Evolutionary conservation across 2,329 filamentous ascomycete species (phyloP), one percentile per base, ranked within the genome.

Genomic region (Hymenoscyphus infarciens): DNA sequence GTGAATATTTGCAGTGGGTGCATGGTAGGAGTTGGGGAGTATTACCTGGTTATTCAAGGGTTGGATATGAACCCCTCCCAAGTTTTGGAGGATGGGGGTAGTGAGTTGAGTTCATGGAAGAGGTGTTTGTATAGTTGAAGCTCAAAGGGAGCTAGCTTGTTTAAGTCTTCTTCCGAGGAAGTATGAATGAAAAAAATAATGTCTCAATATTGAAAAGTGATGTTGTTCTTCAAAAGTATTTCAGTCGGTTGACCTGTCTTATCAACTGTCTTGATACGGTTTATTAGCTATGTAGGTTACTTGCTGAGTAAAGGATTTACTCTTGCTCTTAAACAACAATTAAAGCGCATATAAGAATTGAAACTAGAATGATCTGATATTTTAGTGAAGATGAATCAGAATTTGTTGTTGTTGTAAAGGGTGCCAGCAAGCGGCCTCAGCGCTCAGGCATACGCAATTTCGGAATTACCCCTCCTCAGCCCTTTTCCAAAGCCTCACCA

Each of bases 401-500:
- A 42, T 42, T 49, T 5, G 42, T 49, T 8, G 42, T 49, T 45
- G 31, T 35, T 35, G 33, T 13, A 35, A 3, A 11, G 3, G 13
- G 10, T 11, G 10, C 6, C 10, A 15, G 33, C 10, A 7, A 6
- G 42, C 19, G 42, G 42, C 42, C 42, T 49, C 42, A 49, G 42
- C n/a, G 42, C 42, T 49, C 42, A 49, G n/a, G 42, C 42, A 49
- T 7, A 22, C 8, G 42, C 42, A 25, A 22, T 49, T 49, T 49
- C 19, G 42, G 7, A 19, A 22, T 49, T 60, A 61, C 60, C 59
- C 59, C 56, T 61, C 56, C 59, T 39, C 56, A 27, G 35, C 54
- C 29, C 49, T 56, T 59, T 42, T 35, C 39, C 60, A 61, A 61
- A 65, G 63, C 59, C 61, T 63, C 61, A 63, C 39, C 56, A 63